Conservation (phyloP, 345 rosid genomes). For the thale cress (Arabidopsis thaliana) region TAIR10.1 NC_003075.7:8970001-8970500, state of each 20-base stretch:
- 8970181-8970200: constrained; percentile 10
- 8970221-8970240: not conserved
- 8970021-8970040: constrained; percentile 9
- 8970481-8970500: too few relatives aligned
- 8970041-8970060: not conserved
- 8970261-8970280: too few relatives aligned
- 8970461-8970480: too few relatives aligned
- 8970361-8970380: too few relatives aligned
- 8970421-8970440: too few relatives aligned
- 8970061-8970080: not conserved
- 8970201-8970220: not conserved
- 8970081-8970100: not conserved
- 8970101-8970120: not conserved
- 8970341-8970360: too few relatives aligned
- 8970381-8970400: too few relatives aligned
- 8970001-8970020: constrained; percentile 9
- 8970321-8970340: too few relatives aligned
- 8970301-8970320: too few relatives aligned
- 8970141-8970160: not conserved
- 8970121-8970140: not conserved
- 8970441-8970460: too few relatives aligned
- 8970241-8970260: not conserved
- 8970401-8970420: too few relatives aligned
- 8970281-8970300: too few relatives aligned
- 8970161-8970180: not conserved